These are phyloP conservation scores for Hyphochytrium catenoides DNA, from an alignment of 352 stramenopile genomes.

Conservation along the genomic window DNA sequence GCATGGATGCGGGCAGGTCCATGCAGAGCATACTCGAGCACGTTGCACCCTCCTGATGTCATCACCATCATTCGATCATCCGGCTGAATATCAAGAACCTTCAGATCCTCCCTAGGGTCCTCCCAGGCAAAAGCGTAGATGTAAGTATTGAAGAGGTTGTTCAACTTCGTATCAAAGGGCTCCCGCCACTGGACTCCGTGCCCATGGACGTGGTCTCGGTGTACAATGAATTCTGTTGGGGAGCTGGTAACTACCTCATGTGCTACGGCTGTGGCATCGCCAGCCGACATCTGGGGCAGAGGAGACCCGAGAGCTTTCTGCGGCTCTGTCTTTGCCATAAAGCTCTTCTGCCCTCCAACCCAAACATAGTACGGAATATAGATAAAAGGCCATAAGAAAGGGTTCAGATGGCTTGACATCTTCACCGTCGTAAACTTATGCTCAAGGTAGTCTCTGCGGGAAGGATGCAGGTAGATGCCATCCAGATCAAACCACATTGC, in stretches of 20 bases:
- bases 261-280: conserved; percentile 1
- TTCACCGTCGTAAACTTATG: conserved; percentile 5
- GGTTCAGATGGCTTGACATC: conserved; percentile 1
- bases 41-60: conserved; percentile 15
- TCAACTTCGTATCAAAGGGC: conserved; percentile 4
- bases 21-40: conserved; percentile 15
- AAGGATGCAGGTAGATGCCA: conserved; percentile 5
- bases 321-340: not conserved
- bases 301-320: not conserved
- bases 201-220: conserved; percentile 1
- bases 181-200: conserved; percentile 3
- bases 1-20: conserved; percentile 10
- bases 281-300: not conserved
- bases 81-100: conserved; percentile 12
- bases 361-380: conserved; percentile 6
- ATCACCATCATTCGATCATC: conserved; percentile 16
- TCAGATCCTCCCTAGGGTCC: conserved; percentile 15
- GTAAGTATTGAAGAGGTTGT: conserved; percentile 4
- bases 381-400: conserved; percentile 3
- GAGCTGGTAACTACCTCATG: no score
- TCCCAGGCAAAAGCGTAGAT: conserved; percentile 12
- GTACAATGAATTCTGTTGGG: conserved; percentile 1
- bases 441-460: conserved; percentile 3
- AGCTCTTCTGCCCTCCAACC: conserved; percentile 3
- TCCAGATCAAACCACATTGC: conserved; percentile 5